Evolutionary conservation across 2,329 filamentous ascomycete species (phyloP), one percentile per base, ranked within the genome.

Genomic region (Ambrosiella xylebori): DNA sequence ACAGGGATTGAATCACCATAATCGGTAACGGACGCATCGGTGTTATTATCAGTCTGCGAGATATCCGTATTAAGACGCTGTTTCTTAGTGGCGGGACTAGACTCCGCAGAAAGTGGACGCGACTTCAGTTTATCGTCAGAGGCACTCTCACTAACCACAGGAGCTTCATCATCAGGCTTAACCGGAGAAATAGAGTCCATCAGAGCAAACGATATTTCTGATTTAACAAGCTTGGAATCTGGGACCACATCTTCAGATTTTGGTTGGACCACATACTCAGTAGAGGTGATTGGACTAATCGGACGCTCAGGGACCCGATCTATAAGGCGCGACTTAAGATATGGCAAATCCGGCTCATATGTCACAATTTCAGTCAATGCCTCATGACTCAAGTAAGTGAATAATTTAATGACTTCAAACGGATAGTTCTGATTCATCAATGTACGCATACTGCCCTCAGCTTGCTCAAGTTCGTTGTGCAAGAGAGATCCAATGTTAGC

Each of bases 401-500:
- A 77, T 2, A 73, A 73, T 35, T 70, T 66, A 11, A 77, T 68
- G 1, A 74, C 71, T 49, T 72, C 68, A 13, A 70, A 68, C 50
- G 72, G 65, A 61, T 75, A 59, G 61, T 65, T 61, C 59, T 73
- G 63, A 60, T 70, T 64, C 59, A 70, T 64, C 6, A 80, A 65
- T 54, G 73, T 74, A 59, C 71, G 71, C 37, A 81, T 63, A 57
- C 77, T 72, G 0, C 68, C 68, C 61, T 80, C 74, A 1, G 73
- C 71, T 64, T 79, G 76, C 47, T 70, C 66, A 41, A 81, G 79
- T 62, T 79, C 70, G 57, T 70, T 69, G 56, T 75, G 71, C 57
- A 81, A 79, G 60, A 77, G 77, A 56, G 78, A 76, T 15, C 74
- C 77, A 69, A 81, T 76, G 50, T 78, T 75, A 53, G 80, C 78